A percentile compares a stretch with the other conserved stretches of the same genome.
phyloP scores from a whole-genome alignment of 208 protist species.

The Crithidia sp. region DNA sequence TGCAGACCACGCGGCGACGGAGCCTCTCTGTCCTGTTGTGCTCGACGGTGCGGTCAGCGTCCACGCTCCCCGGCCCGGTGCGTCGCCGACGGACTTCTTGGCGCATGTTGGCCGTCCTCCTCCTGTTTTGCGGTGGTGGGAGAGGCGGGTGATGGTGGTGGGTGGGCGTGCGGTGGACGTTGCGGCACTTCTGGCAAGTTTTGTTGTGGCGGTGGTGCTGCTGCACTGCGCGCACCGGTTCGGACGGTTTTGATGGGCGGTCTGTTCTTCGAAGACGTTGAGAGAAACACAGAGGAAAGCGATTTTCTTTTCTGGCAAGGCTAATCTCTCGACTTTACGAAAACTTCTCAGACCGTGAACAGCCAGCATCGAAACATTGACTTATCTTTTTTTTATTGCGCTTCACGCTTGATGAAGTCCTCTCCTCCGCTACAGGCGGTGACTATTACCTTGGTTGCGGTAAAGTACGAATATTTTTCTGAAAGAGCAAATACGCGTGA shows the following conservation, averaged over 20 bases:
- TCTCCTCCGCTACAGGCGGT: no score
- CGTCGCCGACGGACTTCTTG: constrained; percentile 7
- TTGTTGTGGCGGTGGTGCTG: background rate
- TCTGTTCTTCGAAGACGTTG: background rate
- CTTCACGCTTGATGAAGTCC: no score
- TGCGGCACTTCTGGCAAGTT: background rate
- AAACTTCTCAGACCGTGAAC: no score
- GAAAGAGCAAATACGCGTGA: no score
- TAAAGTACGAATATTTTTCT: no score
- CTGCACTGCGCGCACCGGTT: background rate
- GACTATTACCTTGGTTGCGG: no score
- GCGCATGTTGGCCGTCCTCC: background rate
- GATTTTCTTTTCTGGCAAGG: background rate
- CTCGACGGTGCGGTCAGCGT: constrained; percentile 2
- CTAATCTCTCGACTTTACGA: no score
- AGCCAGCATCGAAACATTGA: no score
- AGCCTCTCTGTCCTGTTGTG: background rate
- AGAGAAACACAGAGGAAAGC: background rate
- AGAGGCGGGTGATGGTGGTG: background rate
- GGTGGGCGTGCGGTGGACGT: background rate
- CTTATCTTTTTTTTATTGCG: background rate
- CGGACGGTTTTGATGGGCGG: background rate
- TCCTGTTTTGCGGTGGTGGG: constrained; percentile 4
- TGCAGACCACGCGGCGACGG: background rate
- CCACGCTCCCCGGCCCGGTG: constrained; percentile 7